A percentile compares a stretch with the other conserved stretches of the same genome.
Evolutionary conservation across 1,284 basidiomycete genomes (phyloP).

Genomic region (Moesziomyces sp.): DNA sequence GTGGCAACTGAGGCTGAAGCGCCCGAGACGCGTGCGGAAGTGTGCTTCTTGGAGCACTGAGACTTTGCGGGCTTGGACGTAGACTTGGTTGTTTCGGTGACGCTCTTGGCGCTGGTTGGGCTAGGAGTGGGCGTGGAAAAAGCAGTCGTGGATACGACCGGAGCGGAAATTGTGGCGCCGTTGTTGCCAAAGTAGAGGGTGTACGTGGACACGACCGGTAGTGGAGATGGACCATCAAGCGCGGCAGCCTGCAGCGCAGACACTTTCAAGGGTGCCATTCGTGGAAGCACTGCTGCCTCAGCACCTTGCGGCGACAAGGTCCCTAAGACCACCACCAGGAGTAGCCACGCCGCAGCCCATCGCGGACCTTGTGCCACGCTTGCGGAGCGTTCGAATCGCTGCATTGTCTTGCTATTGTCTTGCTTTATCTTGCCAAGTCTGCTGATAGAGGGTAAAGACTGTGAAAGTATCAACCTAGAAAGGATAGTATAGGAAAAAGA

Average conservation of each 20-base stretch:
- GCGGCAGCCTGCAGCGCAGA: background rate
- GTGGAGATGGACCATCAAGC: constrained; percentile 1
- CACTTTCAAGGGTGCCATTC: constrained; percentile 6
- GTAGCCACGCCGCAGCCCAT: constrained; percentile 3
- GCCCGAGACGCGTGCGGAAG: constrained; percentile 10
- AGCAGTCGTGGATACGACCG: constrained; percentile 4
- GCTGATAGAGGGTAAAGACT: too few relatives aligned
- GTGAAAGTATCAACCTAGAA: background rate
- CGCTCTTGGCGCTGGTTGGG: background rate
- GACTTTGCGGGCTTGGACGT: constrained; percentile 4
- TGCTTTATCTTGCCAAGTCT: background rate
- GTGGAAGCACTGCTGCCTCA: constrained; percentile 19
- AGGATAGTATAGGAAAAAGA: background rate
- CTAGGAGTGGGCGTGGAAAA: background rate
- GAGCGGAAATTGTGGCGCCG: constrained; percentile 11
- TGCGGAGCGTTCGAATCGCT: background rate
- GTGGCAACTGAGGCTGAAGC: constrained; percentile 1
- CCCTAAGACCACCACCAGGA: constrained; percentile 2
- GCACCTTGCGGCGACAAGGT: background rate
- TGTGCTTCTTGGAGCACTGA: constrained; percentile 16
- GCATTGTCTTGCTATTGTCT: background rate
- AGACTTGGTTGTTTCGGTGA: constrained; percentile 2
- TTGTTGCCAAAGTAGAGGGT: constrained; percentile 24
- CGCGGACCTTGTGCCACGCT: background rate
- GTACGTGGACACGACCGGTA: constrained; percentile 27